A percentile compares a stretch with the other conserved stretches of the same genome.
phyloP scores from a whole-genome alignment of 768 basidiomycete species.

The Guyanaporus albipodus region DNA sequence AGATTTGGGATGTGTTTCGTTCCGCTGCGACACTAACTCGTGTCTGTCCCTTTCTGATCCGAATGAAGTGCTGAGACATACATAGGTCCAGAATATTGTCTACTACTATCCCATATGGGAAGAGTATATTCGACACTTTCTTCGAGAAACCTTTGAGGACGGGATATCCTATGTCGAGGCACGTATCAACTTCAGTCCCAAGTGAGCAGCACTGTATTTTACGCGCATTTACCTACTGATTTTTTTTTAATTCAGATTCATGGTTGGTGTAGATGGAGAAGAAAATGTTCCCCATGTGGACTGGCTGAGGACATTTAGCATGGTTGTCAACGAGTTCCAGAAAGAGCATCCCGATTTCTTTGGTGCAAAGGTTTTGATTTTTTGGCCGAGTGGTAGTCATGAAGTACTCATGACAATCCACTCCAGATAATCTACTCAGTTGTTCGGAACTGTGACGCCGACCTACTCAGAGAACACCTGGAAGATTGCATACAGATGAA shows the following conservation, averaged over 20 bases:
- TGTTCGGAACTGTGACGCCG: constrained; percentile 48
- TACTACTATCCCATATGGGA: constrained; percentile 54
- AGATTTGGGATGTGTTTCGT: constrained; percentile 78
- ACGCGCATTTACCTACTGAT: too few species aligned
- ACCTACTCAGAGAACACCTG: constrained; percentile 61
- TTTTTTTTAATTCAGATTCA: constrained; percentile 51
- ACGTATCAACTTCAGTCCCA: constrained; percentile 59
- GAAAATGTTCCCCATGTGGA: constrained; percentile 56
- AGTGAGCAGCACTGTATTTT: constrained; percentile 35
- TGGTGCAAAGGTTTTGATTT: constrained; percentile 52
- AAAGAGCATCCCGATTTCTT: constrained; percentile 58
- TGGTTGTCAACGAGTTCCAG: constrained; percentile 51
- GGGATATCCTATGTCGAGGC: constrained; percentile 70
- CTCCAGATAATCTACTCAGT: constrained; percentile 71
- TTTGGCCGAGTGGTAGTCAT: not conserved
- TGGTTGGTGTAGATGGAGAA: constrained; percentile 53
- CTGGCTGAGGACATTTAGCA: constrained; percentile 53
- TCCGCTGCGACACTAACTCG: constrained; percentile 48
- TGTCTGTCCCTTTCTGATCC: constrained; percentile 32
- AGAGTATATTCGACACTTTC: constrained; percentile 59
- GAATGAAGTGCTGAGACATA: not conserved
- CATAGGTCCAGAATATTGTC: constrained; percentile 33
- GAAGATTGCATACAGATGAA: constrained; percentile 74
- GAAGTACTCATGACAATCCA: not conserved
- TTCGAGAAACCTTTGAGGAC: constrained; percentile 60